Evolutionary conservation across 2,329 filamentous ascomycete genomes (phyloP).

Genomic region (Simplicillium aogashimaense): DNA sequence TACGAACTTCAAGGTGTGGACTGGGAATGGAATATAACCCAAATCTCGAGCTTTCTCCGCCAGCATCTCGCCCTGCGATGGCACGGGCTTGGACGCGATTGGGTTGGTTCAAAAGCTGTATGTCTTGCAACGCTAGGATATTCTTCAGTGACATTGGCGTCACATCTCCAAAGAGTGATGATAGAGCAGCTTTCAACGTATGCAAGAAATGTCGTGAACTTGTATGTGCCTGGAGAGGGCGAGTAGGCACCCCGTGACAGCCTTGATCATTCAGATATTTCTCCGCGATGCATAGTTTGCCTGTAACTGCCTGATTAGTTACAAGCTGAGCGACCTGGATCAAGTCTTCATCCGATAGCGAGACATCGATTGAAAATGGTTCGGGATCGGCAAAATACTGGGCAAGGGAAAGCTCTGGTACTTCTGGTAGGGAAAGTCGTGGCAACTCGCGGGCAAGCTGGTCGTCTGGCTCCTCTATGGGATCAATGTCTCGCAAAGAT

Average conservation of each 20-base stretch:
- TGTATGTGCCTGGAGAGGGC: conserved; percentile 10
- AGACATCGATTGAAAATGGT: conserved; percentile 34
- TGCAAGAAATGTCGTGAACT: conserved; percentile 37
- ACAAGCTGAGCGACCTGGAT: conserved; percentile 61
- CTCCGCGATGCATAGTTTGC: conserved; percentile 27
- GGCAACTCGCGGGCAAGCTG: conserved; percentile 39
- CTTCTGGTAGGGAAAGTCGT: conserved; percentile 35
- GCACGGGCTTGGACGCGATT: conserved; percentile 41
- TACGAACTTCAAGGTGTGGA: conserved; percentile 63
- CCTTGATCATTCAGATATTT: conserved; percentile 26
- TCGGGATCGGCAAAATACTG: conserved; percentile 52
- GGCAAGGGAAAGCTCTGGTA: conserved; percentile 37
- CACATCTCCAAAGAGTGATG: conserved; percentile 29
- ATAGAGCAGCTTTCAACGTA: conserved; percentile 33
- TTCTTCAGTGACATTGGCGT: conserved; percentile 31
- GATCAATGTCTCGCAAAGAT: conserved; percentile 39
- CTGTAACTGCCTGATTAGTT: conserved; percentile 57
- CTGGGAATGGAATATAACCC: conserved; percentile 53
- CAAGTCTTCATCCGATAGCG: conserved; percentile 46
- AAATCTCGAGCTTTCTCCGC: conserved; percentile 35
- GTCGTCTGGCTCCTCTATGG: conserved; percentile 33
- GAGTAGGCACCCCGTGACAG: conserved; percentile 13
- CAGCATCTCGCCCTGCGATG: conserved; percentile 28
- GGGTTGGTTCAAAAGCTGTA: conserved; percentile 41
- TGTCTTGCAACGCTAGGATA: conserved; percentile 47